phyloP scores from a whole-genome alignment of 208 protist species.

The Willaertia magna region DNA sequence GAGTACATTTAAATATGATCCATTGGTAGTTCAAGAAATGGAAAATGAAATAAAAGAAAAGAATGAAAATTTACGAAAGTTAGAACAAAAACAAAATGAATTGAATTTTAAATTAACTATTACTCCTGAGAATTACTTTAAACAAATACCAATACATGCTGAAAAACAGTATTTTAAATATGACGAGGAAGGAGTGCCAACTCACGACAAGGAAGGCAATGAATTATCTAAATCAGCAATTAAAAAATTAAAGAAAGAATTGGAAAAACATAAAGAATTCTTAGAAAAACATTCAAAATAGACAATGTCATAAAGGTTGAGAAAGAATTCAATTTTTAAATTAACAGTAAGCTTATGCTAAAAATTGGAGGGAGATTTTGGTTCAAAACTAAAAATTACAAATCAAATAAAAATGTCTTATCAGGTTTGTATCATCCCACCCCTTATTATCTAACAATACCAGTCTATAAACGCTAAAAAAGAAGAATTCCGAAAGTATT shows the following conservation, averaged over 20 bases:
- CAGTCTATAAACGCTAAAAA: conserved; percentile 19
- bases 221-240: not conserved
- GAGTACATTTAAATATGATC: not conserved
- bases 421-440: no score
- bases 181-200: not conserved
- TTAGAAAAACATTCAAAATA: not conserved
- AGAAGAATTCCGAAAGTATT: conserved; percentile 28
- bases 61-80: not conserved
- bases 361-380: no score
- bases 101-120: not conserved
- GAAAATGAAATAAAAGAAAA: no score
- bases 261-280: not conserved
- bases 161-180: not conserved
- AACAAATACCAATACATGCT: not conserved
- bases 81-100: not conserved
- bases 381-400: no score
- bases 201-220: not conserved
- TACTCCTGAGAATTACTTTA: not conserved
- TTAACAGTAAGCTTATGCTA: no score
- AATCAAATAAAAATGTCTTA: no score
- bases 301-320: no score
- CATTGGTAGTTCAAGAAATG: not conserved
- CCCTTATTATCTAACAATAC: no score
- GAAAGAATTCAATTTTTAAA: no score
- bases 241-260: not conserved